phyloP scores from a whole-genome alignment of 1,284 basidiomycete species.

The Malassezia dermatis region DNA sequence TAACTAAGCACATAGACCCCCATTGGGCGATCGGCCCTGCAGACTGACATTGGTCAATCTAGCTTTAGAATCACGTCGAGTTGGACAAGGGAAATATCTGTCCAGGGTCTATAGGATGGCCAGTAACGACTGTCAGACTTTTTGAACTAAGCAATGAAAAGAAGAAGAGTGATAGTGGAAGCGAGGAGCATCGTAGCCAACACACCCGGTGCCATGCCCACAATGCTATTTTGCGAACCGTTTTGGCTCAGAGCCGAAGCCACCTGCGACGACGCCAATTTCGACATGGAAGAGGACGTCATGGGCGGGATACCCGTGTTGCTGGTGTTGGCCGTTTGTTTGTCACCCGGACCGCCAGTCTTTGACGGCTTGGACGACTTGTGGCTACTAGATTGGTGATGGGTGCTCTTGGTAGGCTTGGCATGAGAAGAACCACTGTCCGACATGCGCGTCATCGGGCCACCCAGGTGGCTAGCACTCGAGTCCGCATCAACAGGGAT shows the following conservation, averaged over 20 bases:
- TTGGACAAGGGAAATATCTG: not conserved
- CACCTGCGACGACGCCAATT: not conserved
- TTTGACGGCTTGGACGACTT: not conserved
- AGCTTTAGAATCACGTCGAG: no score
- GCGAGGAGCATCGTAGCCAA: not conserved
- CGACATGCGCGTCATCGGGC: not conserved
- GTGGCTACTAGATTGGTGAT: not conserved
- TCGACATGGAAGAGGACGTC: not conserved
- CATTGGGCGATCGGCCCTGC: not conserved
- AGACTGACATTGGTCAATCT: not conserved
- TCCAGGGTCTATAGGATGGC: not conserved
- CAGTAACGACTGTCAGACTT: not conserved
- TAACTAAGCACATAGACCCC: not conserved
- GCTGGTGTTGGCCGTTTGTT: not conserved
- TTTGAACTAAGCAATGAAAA: not conserved
- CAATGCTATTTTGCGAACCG: not conserved
- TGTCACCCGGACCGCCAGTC: not conserved
- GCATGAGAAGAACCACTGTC: not conserved
- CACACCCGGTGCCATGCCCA: not conserved
- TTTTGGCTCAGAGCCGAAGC: not conserved
- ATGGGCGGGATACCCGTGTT: not conserved
- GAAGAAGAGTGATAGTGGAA: not conserved
- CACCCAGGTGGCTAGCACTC: not conserved
- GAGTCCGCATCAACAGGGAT: conserved; percentile 7
- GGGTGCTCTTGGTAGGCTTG: not conserved